A percentile compares a stretch with the other conserved stretches of the same genome.
Evolutionary conservation across 768 basidiomycete species (phyloP).

Genomic region (Ramaria sp.): DNA sequence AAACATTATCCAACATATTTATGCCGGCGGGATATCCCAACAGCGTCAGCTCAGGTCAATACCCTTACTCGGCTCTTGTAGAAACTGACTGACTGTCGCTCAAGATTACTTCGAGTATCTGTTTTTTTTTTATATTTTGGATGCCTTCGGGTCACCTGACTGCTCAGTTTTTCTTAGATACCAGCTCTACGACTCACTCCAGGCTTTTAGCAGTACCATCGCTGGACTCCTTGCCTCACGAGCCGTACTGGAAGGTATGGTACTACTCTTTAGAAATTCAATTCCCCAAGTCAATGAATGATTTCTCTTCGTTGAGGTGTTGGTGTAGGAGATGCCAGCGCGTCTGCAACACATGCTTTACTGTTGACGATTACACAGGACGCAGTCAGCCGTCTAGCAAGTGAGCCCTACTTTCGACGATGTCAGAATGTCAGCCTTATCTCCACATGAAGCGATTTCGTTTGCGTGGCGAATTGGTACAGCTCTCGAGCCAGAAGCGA

Average conservation of each 20-base stretch:
- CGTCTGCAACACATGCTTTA: conserved; percentile 55
- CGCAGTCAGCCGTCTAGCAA: conserved; percentile 49
- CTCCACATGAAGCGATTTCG: conserved; percentile 38
- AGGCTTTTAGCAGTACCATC: conserved; percentile 62
- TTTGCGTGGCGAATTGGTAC: conserved; percentile 54
- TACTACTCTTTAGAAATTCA: background rate
- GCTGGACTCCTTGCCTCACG: conserved; percentile 54
- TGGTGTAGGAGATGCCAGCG: conserved; percentile 59
- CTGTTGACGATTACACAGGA: conserved; percentile 59
- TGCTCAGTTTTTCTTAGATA: conserved; percentile 30
- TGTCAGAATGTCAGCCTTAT: background rate
- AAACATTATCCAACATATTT: conserved; percentile 38
- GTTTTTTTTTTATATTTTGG: background rate
- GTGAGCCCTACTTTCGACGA: conserved; percentile 26
- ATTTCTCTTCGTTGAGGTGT: conserved; percentile 32
- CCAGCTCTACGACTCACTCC: conserved; percentile 53
- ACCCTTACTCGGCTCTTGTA: conserved; percentile 14
- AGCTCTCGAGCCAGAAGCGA: conserved; percentile 58
- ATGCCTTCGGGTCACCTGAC: conserved; percentile 1
- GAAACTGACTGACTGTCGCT: background rate
- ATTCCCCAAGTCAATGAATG: background rate
- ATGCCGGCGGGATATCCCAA: conserved; percentile 53
- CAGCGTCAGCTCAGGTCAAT: conserved; percentile 48
- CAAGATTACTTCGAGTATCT: conserved; percentile 7
- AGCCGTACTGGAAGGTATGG: conserved; percentile 53